phyloP scores from a whole-genome alignment of 805 yeast genomes.

The Scheffersomyces amazonensis region DNA sequence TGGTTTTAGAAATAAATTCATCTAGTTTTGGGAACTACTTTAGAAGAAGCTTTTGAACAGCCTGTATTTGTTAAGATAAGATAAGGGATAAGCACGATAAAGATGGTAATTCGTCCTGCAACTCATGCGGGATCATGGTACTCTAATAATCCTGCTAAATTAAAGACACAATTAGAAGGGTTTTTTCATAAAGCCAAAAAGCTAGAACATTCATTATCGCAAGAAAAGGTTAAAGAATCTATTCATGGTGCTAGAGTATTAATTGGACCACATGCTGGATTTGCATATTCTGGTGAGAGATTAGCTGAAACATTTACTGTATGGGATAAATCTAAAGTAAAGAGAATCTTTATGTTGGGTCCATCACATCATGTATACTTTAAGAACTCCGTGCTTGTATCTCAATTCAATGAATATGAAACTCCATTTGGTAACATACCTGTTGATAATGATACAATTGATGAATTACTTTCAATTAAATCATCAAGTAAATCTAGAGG shows the following conservation, averaged over 20 bases:
- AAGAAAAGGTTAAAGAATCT: not conserved
- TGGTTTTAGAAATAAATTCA: no score
- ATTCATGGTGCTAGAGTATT: slow-evolving; percentile 36
- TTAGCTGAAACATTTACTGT: slow-evolving; percentile 74
- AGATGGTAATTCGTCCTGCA: slow-evolving; percentile 50
- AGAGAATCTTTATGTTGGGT: slow-evolving; percentile 77
- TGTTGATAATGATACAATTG: slow-evolving; percentile 54
- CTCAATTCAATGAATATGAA: slow-evolving; percentile 53
- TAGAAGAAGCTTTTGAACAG: no score
- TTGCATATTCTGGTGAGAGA: slow-evolving; percentile 72
- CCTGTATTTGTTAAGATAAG: no score
- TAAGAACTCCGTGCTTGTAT: slow-evolving; percentile 52
- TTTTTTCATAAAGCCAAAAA: slow-evolving; percentile 36
- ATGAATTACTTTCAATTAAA: slow-evolving; percentile 26
- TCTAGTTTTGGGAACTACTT: no score
- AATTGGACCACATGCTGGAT: slow-evolving; percentile 80
- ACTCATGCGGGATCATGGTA: slow-evolving; percentile 96
- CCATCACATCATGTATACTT: slow-evolving; percentile 92
- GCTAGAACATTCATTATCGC: not conserved
- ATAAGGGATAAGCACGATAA: no score
- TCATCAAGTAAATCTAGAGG: not conserved
- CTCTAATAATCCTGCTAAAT: slow-evolving; percentile 36
- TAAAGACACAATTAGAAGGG: slow-evolving; percentile 50
- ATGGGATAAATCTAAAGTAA: slow-evolving; percentile 57
- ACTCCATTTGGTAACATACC: slow-evolving; percentile 81